phyloP scores from a whole-genome alignment of 768 basidiomycete species.

The Xerocomellus intermedius region DNA sequence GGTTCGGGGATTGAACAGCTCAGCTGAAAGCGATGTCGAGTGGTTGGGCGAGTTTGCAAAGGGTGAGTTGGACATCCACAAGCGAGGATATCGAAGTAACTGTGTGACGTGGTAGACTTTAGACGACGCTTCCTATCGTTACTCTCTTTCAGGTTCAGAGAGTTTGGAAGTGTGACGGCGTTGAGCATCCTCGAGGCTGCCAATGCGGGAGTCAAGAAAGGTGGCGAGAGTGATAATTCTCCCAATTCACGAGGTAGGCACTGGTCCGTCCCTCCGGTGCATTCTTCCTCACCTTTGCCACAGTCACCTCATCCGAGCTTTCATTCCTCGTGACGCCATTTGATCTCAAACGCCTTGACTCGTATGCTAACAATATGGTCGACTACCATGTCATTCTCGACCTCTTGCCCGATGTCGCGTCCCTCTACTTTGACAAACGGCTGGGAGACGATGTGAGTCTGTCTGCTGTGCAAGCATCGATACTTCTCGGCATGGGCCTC shows the following conservation, averaged over 20 bases:
- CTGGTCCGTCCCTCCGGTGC: constrained; percentile 30
- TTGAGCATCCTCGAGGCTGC: constrained; percentile 87
- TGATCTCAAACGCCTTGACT: constrained; percentile 92
- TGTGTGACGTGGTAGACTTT: constrained; percentile 63
- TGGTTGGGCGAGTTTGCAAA: constrained; percentile 91
- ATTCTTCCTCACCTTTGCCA: neutral
- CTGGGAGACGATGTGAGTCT: constrained; percentile 64
- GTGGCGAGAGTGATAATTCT: constrained; percentile 36
- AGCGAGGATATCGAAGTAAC: neutral
- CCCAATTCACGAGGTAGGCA: constrained; percentile 15
- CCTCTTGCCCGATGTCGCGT: constrained; percentile 75
- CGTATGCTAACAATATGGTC: constrained; percentile 93
- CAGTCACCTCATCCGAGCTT: constrained; percentile 42
- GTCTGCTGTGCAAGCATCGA: constrained; percentile 88
- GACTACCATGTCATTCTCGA: constrained; percentile 97
- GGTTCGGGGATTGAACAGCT: constrained; percentile 81
- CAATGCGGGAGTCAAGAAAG: constrained; percentile 55
- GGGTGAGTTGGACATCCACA: constrained; percentile 42
- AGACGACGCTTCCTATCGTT: constrained; percentile 84
- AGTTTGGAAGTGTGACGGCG: constrained; percentile 85
- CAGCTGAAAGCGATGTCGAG: constrained; percentile 56
- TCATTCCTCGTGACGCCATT: constrained; percentile 78
- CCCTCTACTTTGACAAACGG: constrained; percentile 81
- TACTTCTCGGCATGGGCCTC: constrained; percentile 83
- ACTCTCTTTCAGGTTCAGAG: constrained; percentile 92